Percentiles rank a stretch among this genome's conserved stretches.
Evolutionary conservation across 805 yeast species (phyloP).

Genomic region (Teunomyces panamensis): DNA sequence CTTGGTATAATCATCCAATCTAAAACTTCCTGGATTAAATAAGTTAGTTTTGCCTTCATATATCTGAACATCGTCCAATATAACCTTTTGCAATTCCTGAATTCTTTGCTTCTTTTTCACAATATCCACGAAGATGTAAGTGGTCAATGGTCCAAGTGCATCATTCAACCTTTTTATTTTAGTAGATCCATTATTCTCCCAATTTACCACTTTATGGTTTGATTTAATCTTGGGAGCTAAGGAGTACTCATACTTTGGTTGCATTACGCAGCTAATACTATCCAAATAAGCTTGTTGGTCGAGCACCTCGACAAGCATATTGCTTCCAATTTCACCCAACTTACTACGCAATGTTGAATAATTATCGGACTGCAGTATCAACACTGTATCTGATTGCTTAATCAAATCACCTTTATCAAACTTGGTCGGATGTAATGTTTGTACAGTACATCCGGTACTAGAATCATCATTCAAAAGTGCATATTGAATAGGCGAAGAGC

Average conservation of each 20-base stretch:
- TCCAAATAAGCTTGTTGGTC: slow-evolving; percentile 18
- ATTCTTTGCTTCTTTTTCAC: slow-evolving; percentile 30
- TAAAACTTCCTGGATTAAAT: slow-evolving; percentile 21
- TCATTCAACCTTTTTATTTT: slow-evolving; percentile 42
- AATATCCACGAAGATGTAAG: slow-evolving; percentile 38
- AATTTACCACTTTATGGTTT: slow-evolving; percentile 41
- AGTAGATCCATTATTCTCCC: slow-evolving; percentile 40
- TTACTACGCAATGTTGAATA: slow-evolving; percentile 42
- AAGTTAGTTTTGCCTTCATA: slow-evolving; percentile 1
- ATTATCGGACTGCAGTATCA: slow-evolving; percentile 44
- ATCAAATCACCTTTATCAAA: slow-evolving; percentile 80
- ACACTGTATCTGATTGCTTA: slow-evolving; percentile 48
- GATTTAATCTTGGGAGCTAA: slow-evolving; percentile 58
- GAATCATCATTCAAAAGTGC: slow-evolving; percentile 64
- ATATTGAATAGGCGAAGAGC: slow-evolving; percentile 86
- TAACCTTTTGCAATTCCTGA: slow-evolving; percentile 42
- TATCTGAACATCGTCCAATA: slow-evolving; percentile 39
- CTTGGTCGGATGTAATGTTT: slow-evolving; percentile 81
- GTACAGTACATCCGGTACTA: slow-evolving; percentile 81
- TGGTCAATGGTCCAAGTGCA: slow-evolving; percentile 56
- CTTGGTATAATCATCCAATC: slow-evolving; percentile 5
- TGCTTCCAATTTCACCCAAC: slow-evolving; percentile 63
- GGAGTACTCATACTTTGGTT: slow-evolving; percentile 32
- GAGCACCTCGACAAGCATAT: slow-evolving; percentile 48
- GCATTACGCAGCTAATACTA: neutral